These are phyloP conservation scores for Skeletonema costatum DNA, from an alignment of 108 stramenopile species.

Conservation along the genomic window DNA sequence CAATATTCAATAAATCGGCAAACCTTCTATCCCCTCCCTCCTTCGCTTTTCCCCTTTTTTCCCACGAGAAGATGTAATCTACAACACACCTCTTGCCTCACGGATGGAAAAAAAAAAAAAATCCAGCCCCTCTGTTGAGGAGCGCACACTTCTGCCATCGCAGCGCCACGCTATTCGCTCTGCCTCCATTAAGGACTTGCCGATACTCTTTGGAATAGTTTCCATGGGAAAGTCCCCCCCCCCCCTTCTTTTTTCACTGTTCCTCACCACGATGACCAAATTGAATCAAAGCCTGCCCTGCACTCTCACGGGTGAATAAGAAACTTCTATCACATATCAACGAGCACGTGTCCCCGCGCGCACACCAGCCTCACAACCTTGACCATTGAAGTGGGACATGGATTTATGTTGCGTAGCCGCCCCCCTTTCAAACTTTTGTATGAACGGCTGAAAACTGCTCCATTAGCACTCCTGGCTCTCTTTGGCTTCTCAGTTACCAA, in stretches of 20 bases:
- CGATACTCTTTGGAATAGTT: conserved; percentile 63
- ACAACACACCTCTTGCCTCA: conserved; percentile 63
- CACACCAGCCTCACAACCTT: too few relatives aligned
- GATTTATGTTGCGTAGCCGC: too few relatives aligned
- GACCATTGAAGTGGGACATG: too few relatives aligned
- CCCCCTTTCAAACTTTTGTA: too few relatives aligned
- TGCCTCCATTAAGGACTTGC: not conserved
- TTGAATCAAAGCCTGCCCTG: conserved; percentile 64
- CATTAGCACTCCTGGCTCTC: too few relatives aligned
- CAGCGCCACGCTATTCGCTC: not conserved
- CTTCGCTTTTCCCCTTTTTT: too few relatives aligned
- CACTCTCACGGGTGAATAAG: conserved; percentile 65
- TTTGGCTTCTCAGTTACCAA: too few relatives aligned
- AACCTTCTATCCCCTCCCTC: too few relatives aligned
- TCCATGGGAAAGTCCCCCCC: conserved; percentile 45
- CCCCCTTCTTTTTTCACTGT: too few relatives aligned
- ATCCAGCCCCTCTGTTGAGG: conserved; percentile 77
- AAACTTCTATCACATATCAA: too few relatives aligned
- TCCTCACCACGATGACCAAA: conserved; percentile 47
- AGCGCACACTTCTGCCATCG: conserved; percentile 25
- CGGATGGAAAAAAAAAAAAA: too few relatives aligned
- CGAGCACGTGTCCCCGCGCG: too few relatives aligned
- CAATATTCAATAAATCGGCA: conserved; percentile 77
- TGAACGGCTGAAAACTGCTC: conserved; percentile 48
- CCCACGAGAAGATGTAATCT: conserved; percentile 77